Conservation (phyloP, 192 early-diverging fungal species). For the Coemansia sp. region DNA sequence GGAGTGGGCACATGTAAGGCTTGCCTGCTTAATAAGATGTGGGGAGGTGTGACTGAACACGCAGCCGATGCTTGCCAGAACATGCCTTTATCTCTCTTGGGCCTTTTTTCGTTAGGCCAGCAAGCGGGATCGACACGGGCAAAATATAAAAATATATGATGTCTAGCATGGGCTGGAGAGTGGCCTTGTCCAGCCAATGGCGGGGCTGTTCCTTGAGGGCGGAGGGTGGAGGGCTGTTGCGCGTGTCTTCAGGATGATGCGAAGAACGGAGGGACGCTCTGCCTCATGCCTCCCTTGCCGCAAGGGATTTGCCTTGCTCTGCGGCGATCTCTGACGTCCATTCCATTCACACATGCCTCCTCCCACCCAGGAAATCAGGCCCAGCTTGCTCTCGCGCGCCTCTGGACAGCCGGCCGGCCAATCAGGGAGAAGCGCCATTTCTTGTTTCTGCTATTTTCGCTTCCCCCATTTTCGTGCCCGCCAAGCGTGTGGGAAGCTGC, state of each 20-base stretch:
- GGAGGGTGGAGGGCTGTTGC: neutral
- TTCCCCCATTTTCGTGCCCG: neutral
- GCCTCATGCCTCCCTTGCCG: slow-evolving; percentile 1
- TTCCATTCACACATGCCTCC: slow-evolving; percentile 1
- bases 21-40: slow-evolving; percentile 6
- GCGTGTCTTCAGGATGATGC: slow-evolving; percentile 1
- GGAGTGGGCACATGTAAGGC: neutral
- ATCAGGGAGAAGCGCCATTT: neutral
- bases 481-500: neutral
- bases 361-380: neutral
- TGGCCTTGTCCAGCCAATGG: neutral
- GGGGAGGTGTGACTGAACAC: slow-evolving; percentile 3
- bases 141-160: neutral
- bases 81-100: neutral
- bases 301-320: neutral
- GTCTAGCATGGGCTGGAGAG: neutral
- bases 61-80: neutral
- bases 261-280: neutral
- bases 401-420: neutral
- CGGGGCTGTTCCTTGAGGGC: neutral
- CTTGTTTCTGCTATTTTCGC: neutral
- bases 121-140: neutral
- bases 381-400: neutral
- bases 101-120: neutral
- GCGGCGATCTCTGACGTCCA: slow-evolving; percentile 1